Evolutionary conservation across 2,329 filamentous ascomycete genomes (phyloP), one percentile per base, ranked within the genome.

Genomic region (Grosmannia penicillata): DNA sequence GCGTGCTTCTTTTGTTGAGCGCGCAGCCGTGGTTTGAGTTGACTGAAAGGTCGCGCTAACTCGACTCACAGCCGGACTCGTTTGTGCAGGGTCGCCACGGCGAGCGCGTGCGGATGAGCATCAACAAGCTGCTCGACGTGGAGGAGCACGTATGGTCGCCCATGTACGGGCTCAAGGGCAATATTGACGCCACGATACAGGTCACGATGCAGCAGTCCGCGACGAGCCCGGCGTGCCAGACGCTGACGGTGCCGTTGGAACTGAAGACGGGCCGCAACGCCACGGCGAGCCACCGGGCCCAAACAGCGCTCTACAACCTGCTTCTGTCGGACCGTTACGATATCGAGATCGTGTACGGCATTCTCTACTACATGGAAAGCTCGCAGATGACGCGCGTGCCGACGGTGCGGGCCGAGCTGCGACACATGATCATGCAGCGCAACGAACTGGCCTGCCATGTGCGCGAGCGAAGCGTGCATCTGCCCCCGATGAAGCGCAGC

Each of bases 121-220:
- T 98, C 48, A 93, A 79, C 51, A 98, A 96, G 54, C 66, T 98
- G 22, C 77, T 98, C 13, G 91, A 96, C 53, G 83, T 98, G 9
- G 91, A 98, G 55, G 91, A 98, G 56, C 91, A 96, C 53, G 78
- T 98, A 22, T 98, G 91, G 91, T 96, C 89, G 7, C 91, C 91
- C 1, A 89, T 86, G 75, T 98, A 93, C 54, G 91, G 91, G 0
- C 66, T 98, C 14, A 98, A 98, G 56, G 91, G 91, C 23, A 98
- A 96, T 49, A 91, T 98, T 43, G 91, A 98, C 59, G 91, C 91
- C 22, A 96, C 91, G 0, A 82, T 98, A 1, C 84, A 98, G 60
- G 81, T 91, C 14, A 75, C 72, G 1, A 82, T 95, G 65, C 81
- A 93, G 40, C 14, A 21, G 19, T 72, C 75, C 21, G 62, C 70